Evolutionary conservation across 306 rosid species (phyloP), one percentile per base, ranked within the genome.

Genomic region (Cucurbita ficifolia): DNA sequence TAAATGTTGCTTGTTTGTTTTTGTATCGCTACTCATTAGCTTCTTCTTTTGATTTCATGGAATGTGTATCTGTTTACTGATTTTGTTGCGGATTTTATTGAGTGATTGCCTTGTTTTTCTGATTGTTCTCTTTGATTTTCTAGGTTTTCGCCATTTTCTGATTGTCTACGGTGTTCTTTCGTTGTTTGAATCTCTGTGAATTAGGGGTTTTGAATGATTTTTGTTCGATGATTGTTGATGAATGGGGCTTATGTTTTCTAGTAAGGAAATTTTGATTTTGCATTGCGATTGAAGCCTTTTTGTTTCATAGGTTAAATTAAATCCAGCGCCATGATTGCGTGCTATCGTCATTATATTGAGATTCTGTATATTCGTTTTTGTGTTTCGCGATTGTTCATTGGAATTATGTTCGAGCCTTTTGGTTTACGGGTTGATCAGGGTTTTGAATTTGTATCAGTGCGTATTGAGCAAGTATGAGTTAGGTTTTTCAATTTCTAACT

Each of bases 401-500:
- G 42, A 46, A 46, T 48, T 49, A 9, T 70, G 45, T 49, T 29
- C 4, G 49, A 65, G 52, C 1, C 5, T 40, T 1, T 48, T 65
- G 53, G 72, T 42, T 65, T 5, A 10, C 5, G 14, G 6, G 45
- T 49, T 1, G 70, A 70, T 33, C 3, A 29, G 45, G 52, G 18
- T 24, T 29, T 49, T 24, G 13, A 13, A 70, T 29, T 49, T 68
- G 18, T 22, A 21, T 68, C 40, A 46, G 40, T 22, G 16, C 0
- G 54, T 67, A 8, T 45, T 19, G 72, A 9, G 39, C 8, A 39
- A 63, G 49, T 39, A 18, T 65, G 52, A 62, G 56, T 77, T 67
- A 45, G 73, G 45, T 75, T 10, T 49, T 0, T 10, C 36, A 14
- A 12, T 79, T 52, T 69, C 55, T 29, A 72, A 76, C 79, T 81